phyloP scores from a whole-genome alignment of 441 rosid species.

The Mallotus japonicus region DNA sequence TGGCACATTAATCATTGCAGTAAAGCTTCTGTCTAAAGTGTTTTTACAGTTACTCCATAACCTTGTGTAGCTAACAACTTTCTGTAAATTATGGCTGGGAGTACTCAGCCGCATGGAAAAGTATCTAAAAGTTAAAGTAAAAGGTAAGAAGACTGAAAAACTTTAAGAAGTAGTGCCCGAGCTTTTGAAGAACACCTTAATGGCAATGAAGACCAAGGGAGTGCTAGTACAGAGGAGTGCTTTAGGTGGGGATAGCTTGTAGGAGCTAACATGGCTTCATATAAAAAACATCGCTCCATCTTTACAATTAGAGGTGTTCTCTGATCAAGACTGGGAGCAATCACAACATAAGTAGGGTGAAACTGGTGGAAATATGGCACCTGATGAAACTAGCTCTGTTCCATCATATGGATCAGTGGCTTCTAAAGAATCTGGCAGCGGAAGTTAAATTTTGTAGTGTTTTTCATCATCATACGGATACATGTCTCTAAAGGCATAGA shows the following conservation, averaged over 20 bases:
- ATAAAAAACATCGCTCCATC: constrained; percentile 75
- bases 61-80: constrained; percentile 68
- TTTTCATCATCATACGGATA: constrained; percentile 6
- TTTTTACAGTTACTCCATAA: constrained; percentile 69
- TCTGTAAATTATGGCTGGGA: constrained; percentile 94
- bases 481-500: constrained; percentile 7
- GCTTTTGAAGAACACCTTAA: constrained; percentile 75
- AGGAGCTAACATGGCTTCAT: constrained; percentile 92
- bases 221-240: constrained; percentile 78
- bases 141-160: constrained; percentile 83
- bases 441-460: constrained; percentile 24
- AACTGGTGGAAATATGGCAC: constrained; percentile 22
- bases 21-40: constrained; percentile 71
- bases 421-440: constrained; percentile 34
- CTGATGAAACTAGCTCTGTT: constrained; percentile 33
- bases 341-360: constrained; percentile 28
- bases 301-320: constrained; percentile 79
- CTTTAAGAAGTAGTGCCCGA: constrained; percentile 74
- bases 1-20: constrained; percentile 68
- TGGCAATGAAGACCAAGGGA: constrained; percentile 76
- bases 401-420: constrained; percentile 40
- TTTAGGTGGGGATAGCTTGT: constrained; percentile 88
- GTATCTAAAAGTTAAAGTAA: constrained; percentile 77
- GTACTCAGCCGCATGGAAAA: constrained; percentile 88
- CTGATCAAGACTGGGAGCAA: constrained; percentile 57